A percentile compares a stretch with the other conserved stretches of the same genome.
These are phyloP conservation scores for Gastrolobium bilobum DNA, from an alignment of 306 rosid species.

Conservation along the genomic window DNA sequence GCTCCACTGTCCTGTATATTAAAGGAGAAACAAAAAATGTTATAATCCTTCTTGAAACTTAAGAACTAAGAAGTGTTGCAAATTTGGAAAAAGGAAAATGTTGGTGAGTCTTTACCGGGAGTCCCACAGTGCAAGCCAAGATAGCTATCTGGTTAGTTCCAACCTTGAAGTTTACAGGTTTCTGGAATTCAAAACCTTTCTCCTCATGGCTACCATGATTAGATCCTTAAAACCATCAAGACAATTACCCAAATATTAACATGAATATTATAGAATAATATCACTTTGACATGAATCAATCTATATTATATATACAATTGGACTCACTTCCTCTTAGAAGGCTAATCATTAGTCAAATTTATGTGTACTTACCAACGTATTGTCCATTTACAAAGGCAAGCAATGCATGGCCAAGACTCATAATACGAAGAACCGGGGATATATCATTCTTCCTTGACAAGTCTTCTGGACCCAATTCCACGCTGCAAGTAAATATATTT, in stretches of 20 bases:
- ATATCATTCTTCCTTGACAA: constrained; percentile 63
- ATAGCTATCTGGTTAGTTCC: constrained; percentile 73
- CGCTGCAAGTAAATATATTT: constrained; percentile 57
- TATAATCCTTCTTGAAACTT: not conserved
- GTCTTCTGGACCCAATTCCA: constrained; percentile 72
- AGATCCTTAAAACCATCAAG: constrained; percentile 63
- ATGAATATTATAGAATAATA: not conserved
- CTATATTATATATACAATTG: not conserved
- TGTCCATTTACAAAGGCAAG: constrained; percentile 75
- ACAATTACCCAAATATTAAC: not conserved
- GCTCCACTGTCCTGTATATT: constrained; percentile 89
- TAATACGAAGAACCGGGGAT: constrained; percentile 69
- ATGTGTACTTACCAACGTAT: constrained; percentile 73
- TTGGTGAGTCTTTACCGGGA: constrained; percentile 75
- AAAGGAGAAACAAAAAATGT: not conserved
- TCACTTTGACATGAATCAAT: not conserved
- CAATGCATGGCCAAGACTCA: constrained; percentile 83
- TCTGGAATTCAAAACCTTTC: constrained; percentile 65
- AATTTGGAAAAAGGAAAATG: constrained; percentile 18
- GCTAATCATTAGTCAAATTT: constrained; percentile 9
- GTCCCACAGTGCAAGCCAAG: constrained; percentile 73
- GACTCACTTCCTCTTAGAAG: not conserved
- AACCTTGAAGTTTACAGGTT: constrained; percentile 46
- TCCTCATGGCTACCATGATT: constrained; percentile 77
- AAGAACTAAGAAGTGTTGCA: constrained; percentile 5